phyloP scores from a whole-genome alignment of 306 rosid genomes.

The Dryas drummondii region DNA sequence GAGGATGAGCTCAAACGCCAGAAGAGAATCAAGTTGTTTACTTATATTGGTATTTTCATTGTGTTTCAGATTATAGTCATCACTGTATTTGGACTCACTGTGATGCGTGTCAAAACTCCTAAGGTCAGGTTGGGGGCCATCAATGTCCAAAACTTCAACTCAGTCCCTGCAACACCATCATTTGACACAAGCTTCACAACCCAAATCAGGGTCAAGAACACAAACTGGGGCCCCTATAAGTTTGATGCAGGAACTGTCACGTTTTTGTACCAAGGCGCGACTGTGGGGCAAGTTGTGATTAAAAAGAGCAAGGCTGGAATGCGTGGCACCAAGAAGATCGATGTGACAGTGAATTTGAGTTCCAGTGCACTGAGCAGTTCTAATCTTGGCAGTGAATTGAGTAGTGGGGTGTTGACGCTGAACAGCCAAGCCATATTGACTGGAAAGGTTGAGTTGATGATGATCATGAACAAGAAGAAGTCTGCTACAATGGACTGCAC shows the following conservation, averaged over 20 bases:
- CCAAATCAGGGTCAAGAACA: conserved; percentile 15
- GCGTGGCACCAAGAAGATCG: conserved; percentile 13
- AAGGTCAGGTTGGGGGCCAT: conserved; percentile 17
- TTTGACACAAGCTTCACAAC: conserved; percentile 16
- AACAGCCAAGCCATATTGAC: conserved; percentile 11
- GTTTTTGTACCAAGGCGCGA: conserved; percentile 5
- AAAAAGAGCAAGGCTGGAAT: conserved; percentile 4
- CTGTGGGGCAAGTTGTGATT: not conserved
- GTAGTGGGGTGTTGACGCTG: conserved; percentile 9
- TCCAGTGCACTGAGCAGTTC: not conserved
- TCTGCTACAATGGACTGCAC: conserved; percentile 19
- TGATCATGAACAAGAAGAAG: conserved; percentile 24
- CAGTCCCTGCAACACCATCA: conserved; percentile 1
- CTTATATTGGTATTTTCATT: conserved; percentile 7
- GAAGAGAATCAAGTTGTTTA: conserved; percentile 12
- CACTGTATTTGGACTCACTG: not conserved
- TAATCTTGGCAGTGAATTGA: conserved; percentile 11
- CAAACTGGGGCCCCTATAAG: conserved; percentile 26
- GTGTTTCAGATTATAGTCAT: conserved; percentile 23
- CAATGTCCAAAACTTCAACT: not conserved
- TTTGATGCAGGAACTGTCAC: not conserved
- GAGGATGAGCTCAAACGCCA: conserved; percentile 15
- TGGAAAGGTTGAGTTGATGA: conserved; percentile 22
- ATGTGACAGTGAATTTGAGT: not conserved
- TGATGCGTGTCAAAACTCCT: conserved; percentile 31